A percentile compares a stretch with the other conserved stretches of the same genome.
phyloP scores from a whole-genome alignment of 495 filamentous ascomycete genomes.

The Amniculicola lignicola region DNA sequence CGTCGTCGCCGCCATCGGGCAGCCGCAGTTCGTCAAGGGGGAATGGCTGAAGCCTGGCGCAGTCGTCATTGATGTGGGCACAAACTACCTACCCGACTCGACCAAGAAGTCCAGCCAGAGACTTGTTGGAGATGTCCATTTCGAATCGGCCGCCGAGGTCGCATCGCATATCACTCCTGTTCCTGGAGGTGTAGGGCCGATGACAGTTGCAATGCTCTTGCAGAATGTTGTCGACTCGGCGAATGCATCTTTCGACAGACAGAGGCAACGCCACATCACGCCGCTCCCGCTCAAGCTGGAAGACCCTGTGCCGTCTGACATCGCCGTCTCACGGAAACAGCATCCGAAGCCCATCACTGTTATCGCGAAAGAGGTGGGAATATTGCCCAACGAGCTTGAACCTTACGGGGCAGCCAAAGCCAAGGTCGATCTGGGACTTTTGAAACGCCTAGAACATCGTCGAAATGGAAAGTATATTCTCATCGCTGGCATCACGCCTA shows the following conservation, averaged over 20 bases:
- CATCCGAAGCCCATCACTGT: conserved; percentile 82
- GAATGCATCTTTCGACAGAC: conserved; percentile 73
- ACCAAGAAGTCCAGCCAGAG: conserved; percentile 89
- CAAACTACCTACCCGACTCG: conserved; percentile 92
- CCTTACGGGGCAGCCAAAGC: conserved; percentile 93
- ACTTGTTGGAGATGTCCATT: conserved; percentile 95
- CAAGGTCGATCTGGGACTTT: conserved; percentile 78
- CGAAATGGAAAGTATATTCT: conserved; percentile 86
- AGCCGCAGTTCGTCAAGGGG: conserved; percentile 82
- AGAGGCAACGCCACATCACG: conserved; percentile 69
- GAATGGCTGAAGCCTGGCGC: conserved; percentile 92
- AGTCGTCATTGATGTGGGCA: conserved; percentile 96
- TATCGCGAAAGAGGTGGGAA: conserved; percentile 82
- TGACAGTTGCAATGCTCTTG: conserved; percentile 96
- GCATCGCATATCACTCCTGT: conserved; percentile 97
- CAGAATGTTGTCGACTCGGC: conserved; percentile 89
- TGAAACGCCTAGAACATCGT: conserved; percentile 81
- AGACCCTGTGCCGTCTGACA: conserved; percentile 85
- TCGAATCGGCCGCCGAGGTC: conserved; percentile 76
- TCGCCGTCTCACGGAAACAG: conserved; percentile 85
- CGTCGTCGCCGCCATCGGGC: conserved; percentile 86
- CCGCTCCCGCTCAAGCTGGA: conserved; percentile 75
- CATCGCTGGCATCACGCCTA: conserved; percentile 93
- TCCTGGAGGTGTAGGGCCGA: conserved; percentile 93
- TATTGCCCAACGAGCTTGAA: conserved; percentile 80